These are phyloP conservation scores for Sporothrix schenckii DNA, from an alignment of 2,329 filamentous ascomycete genomes.

Conservation along the genomic window DNA sequence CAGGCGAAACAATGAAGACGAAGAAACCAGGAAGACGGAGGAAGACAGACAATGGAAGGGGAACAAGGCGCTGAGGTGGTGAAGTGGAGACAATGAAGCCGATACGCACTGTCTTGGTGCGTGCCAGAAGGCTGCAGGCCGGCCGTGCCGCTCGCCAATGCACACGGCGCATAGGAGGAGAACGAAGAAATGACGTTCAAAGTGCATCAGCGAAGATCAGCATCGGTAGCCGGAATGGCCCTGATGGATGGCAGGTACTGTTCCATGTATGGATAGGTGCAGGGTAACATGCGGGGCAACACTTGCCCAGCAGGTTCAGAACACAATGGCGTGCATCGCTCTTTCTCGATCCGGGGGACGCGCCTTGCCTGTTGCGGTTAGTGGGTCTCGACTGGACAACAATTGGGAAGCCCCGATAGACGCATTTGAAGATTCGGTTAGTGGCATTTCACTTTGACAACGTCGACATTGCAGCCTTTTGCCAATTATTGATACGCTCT, in stretches of 20 bases:
- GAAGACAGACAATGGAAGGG: not conserved
- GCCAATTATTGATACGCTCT: no score
- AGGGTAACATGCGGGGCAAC: slow-evolving; percentile 33
- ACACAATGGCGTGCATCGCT: slow-evolving; percentile 19
- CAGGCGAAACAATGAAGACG: slow-evolving; percentile 4
- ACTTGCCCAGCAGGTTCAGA: slow-evolving; percentile 4
- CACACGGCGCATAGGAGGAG: slow-evolving; percentile 22
- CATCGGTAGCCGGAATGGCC: not conserved
- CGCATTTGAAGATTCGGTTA: not conserved
- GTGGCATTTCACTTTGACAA: not conserved
- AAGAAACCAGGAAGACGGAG: not conserved
- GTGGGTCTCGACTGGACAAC: not conserved
- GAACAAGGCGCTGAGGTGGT: slow-evolving; percentile 3
- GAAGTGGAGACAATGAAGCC: not conserved
- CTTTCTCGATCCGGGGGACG: slow-evolving; percentile 23
- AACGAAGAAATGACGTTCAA: slow-evolving; percentile 14
- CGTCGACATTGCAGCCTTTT: no score
- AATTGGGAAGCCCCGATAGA: not conserved
- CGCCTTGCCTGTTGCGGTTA: not conserved
- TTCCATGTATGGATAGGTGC: slow-evolving; percentile 10
- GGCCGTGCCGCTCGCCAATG: slow-evolving; percentile 21
- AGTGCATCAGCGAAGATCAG: not conserved
- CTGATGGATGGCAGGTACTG: slow-evolving; percentile 28
- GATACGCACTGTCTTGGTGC: slow-evolving; percentile 25
- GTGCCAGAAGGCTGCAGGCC: not conserved